Conservation (phyloP, 352 stramenopile species). For the Stephanocyclus meneghinianus region DNA sequence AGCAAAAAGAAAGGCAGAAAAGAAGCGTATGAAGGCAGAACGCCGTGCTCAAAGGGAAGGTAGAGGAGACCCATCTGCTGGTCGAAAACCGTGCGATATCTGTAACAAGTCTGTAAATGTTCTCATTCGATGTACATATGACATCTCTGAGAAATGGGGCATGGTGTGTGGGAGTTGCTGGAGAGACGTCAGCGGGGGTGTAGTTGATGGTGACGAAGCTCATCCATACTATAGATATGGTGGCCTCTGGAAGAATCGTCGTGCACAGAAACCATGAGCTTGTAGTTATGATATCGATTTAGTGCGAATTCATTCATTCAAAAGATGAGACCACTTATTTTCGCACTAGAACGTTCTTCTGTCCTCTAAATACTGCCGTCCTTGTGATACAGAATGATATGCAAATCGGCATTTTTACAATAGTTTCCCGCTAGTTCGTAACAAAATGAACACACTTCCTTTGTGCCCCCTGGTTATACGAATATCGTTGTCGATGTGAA, state of each 20-base stretch:
- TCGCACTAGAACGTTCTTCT: too few relatives aligned
- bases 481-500: slow-evolving; percentile 74
- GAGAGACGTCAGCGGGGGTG: slow-evolving; percentile 71
- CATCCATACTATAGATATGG: slow-evolving; percentile 81
- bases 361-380: neutral
- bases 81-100: slow-evolving; percentile 63
- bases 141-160: slow-evolving; percentile 50
- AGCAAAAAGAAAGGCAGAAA: slow-evolving; percentile 54
- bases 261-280: slow-evolving; percentile 22
- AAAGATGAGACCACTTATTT: too few relatives aligned
- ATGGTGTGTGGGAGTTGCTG: slow-evolving; percentile 76
- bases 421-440: slow-evolving; percentile 37
- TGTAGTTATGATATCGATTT: neutral
- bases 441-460: slow-evolving; percentile 77
- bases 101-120: slow-evolving; percentile 64
- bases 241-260: slow-evolving; percentile 80
- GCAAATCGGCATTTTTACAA: neutral
- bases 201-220: slow-evolving; percentile 76
- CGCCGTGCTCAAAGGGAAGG: slow-evolving; percentile 58
- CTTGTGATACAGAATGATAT: neutral
- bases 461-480: slow-evolving; percentile 80
- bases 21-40: slow-evolving; percentile 63
- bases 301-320: too few relatives aligned
- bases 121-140: slow-evolving; percentile 62
- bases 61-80: slow-evolving; percentile 50